Evolutionary conservation across 176 grass and related monocot species (phyloP).

Genomic region (Neostapfia colusana): DNA sequence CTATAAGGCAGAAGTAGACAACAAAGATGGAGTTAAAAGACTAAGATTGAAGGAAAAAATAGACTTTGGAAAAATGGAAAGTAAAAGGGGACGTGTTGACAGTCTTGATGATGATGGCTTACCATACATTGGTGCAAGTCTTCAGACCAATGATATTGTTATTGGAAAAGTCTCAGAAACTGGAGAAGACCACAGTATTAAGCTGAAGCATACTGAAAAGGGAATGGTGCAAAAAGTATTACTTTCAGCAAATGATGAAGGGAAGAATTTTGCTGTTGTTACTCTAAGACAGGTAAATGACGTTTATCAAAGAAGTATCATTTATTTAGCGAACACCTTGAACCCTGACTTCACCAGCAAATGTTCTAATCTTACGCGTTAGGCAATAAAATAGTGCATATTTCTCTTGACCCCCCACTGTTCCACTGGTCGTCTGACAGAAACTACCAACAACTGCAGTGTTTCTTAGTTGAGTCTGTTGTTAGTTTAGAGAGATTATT

Average conservation of each 20-base stretch:
- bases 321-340: too few species aligned
- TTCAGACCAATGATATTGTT: constrained; percentile 78
- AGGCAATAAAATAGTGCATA: too few species aligned
- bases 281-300: constrained; percentile 75
- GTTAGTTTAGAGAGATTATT: too few species aligned
- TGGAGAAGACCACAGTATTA: constrained; percentile 68
- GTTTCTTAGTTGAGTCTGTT: too few species aligned
- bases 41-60: constrained; percentile 59
- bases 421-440: too few species aligned
- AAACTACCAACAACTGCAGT: too few species aligned
- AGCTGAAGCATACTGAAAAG: constrained; percentile 80
- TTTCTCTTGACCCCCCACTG: too few species aligned
- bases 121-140: constrained; percentile 79
- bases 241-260: constrained; percentile 82
- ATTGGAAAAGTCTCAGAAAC: constrained; percentile 74
- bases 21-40: constrained; percentile 61
- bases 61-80: constrained; percentile 69
- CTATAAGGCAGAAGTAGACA: constrained; percentile 75
- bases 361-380: too few species aligned
- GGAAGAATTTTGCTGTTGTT: constrained; percentile 70
- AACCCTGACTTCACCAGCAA: too few species aligned
- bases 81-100: constrained; percentile 75
- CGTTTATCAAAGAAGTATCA: too few species aligned
- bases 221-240: constrained; percentile 88
- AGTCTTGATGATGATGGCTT: constrained; percentile 80